Conservation (phyloP, 768 basidiomycete species). For the Phaeotremella skinneri region DNA sequence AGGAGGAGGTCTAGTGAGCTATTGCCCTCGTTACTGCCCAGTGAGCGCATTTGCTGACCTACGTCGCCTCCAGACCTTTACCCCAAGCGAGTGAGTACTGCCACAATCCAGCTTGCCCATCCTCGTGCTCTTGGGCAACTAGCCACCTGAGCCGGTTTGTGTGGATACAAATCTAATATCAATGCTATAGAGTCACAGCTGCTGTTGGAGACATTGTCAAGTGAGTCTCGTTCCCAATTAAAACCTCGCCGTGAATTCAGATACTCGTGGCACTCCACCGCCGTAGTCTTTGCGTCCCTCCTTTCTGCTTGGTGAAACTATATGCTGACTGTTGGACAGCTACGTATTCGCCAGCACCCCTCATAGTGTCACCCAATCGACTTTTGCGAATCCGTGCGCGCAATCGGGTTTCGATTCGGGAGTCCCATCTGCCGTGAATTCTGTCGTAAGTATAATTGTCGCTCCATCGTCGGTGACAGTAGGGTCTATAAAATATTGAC, state of each 20-base stretch:
- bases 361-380: constrained; percentile 9
- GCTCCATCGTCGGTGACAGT: too few species aligned
- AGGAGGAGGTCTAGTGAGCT: too few species aligned
- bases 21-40: too few species aligned
- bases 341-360: not conserved
- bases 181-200: not conserved
- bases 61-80: constrained; percentile 6
- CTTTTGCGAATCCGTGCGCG: constrained; percentile 5
- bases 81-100: not conserved
- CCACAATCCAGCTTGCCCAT: too few species aligned
- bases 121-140: not conserved
- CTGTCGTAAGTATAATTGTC: constrained; percentile 1
- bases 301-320: too few species aligned
- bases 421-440: not conserved
- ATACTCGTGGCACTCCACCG: too few species aligned
- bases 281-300: too few species aligned
- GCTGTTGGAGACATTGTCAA: constrained; percentile 12
- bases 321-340: not conserved
- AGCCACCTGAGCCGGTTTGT: not conserved
- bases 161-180: not conserved
- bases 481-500: too few species aligned
- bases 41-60: too few species aligned
- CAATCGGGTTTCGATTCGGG: constrained; percentile 5
- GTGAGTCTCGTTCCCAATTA: not conserved
- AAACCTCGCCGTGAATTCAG: not conserved